phyloP scores from a whole-genome alignment of 1,284 basidiomycete genomes.

The Trichosporon coremiiforme region DNA sequence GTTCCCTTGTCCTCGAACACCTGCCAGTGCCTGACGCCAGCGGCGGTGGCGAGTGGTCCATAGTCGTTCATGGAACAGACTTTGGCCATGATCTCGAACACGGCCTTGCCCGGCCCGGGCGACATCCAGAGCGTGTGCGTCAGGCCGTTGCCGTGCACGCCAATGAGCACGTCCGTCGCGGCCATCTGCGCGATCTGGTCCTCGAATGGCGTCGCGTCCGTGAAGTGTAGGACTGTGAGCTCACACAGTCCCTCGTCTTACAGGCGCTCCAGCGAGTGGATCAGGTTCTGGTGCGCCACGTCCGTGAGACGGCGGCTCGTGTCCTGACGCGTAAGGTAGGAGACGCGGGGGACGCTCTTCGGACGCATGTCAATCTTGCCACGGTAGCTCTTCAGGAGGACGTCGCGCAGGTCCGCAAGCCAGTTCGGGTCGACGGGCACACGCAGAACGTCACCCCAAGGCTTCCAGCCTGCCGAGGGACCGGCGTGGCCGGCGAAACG shows the following conservation, averaged over 20 bases:
- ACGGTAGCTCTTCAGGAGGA: constrained; percentile 32
- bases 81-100: constrained; percentile 47
- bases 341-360: constrained; percentile 23
- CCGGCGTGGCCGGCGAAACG: constrained; percentile 36
- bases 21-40: constrained; percentile 36
- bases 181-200: constrained; percentile 28
- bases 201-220: constrained; percentile 13
- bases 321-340: constrained; percentile 54
- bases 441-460: constrained; percentile 43
- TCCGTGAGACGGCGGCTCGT: constrained; percentile 61
- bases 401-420: constrained; percentile 36
- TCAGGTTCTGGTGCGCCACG: constrained; percentile 39
- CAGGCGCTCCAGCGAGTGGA: constrained; percentile 55
- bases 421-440: constrained; percentile 37
- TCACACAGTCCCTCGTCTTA: constrained; percentile 24
- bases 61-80: constrained; percentile 37
- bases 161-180: constrained; percentile 29
- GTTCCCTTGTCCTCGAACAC: constrained; percentile 30
- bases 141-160: constrained; percentile 73
- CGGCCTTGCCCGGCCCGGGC: constrained; percentile 65
- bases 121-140: constrained; percentile 78
- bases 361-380: constrained; percentile 28
- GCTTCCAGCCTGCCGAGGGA: constrained; percentile 36
- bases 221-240: constrained; percentile 22
- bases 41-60: constrained; percentile 37